Base-by-base conservation (phyloP, 352 stramenopile genomes). In the Phytopythium kandeliae region DNA sequence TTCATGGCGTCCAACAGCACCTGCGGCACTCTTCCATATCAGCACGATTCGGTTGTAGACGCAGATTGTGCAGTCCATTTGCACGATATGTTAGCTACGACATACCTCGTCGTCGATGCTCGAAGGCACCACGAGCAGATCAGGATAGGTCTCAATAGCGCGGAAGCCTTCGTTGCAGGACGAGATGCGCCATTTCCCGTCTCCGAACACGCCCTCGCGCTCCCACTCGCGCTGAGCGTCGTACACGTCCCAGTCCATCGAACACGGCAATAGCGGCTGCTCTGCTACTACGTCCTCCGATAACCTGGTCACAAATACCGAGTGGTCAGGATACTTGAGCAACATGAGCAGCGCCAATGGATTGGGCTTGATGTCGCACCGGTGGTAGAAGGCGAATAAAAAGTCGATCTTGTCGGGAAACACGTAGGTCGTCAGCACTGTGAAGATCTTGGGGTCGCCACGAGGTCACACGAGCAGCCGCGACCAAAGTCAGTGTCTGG, bases 61-160 rank as follows among this genome's bases (percentile, higher is more conserved):
- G n/a, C n/a, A n/a, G n/a, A n/a, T n/a, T n/a, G n/a, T n/a, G n/a
- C n/a, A n/a, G n/a, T n/a, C n/a, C n/a, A n/a, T n/a, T n/a, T n/a
- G n/a, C n/a, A n/a, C n/a, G n/a, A n/a, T n/a, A n/a, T n/a, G n/a
- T n/a, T n/a, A n/a, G n/a, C n/a, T n/a, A n/a, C n/a, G n/a, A n/a
- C n/a, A n/a, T n/a, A 89, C 83, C 41, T 82, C 85, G 53, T 98
- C 95, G 22, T 91, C 74, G 19, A 98, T 78, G 15, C 68, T 78
- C 4, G 79, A 51, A 7, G 96, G 96, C 19, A 98, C 95, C n/a
- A 97, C 81, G 33, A 99, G 60, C 7, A 96, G 74, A 19, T 86
- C 82, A 0, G 96, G 96, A 63, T 99, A 99, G 25, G 89, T 97
- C 24, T 91, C 71, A 54, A 95, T 97, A 47, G 95, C 59, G 2